Base-by-base conservation (phyloP, 305 asterid genomes). In the Fraxinus paxiana region DNA sequence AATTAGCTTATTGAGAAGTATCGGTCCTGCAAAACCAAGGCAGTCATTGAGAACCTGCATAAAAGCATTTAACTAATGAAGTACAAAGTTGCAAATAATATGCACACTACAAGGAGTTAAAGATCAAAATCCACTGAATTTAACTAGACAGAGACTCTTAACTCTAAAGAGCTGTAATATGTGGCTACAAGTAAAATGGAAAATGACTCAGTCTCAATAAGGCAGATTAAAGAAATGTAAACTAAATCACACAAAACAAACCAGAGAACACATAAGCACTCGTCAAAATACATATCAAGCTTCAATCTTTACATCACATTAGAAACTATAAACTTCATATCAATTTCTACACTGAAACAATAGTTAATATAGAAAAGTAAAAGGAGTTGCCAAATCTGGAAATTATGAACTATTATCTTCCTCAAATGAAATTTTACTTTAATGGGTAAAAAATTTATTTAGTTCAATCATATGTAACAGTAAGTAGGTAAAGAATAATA, bases 21-120 rank as follows among this genome's bases (percentile, higher is more conserved):
- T 77, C 2, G 99, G 99, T 75, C 99, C 98, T 26, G 92, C 95
- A 87, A 96, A 96, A 80, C 98, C 90, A 56, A 96, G 88, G 88
- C 97, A 90, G 88, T 94, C 98, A 84, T 96, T 96, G 63, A 94
- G 70, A 81, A 94, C 98, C 99, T 96, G 92, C 93, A 86, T 82
- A 59, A 86, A 83, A 65, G 73, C 34, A 24, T 26, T 26, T 69
- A 69, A 7, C 69, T 59, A 59, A 59, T 59, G 69, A 59, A 59
- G 69, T 20, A 59, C 13, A 20, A 18, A 59, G 28, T 59, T 20
- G 30, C 69, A 18, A 59, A 59, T 6, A 18, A 56, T 59, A 59
- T 59, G 69, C 69, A 59, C 69, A 8, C 69, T 20, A 20, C 2
- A 20, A 59, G 69, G 30, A 54, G 65, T 54, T 54, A 54, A 59